phyloP scores from a whole-genome alignment of 2,329 filamentous ascomycete species.

The Thyridium curvatum region DNA sequence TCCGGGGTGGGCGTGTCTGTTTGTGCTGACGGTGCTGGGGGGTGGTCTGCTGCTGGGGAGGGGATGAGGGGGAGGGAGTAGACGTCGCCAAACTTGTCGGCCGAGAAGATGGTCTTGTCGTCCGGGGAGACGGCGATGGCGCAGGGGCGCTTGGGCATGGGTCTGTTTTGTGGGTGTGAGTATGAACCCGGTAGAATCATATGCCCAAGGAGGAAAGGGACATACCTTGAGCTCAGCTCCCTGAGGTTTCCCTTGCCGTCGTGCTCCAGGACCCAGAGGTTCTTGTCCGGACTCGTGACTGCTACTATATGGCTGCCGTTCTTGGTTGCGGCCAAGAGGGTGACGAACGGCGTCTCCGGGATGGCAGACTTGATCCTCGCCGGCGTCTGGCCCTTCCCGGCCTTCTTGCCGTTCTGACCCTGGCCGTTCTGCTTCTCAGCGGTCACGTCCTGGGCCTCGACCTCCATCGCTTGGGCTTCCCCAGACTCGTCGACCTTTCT shows the following conservation, averaged over 20 bases:
- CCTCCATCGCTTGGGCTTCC: too few species aligned
- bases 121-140: slow-evolving; percentile 66
- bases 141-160: slow-evolving; percentile 86
- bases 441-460: too few species aligned
- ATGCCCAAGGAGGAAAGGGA: slow-evolving; percentile 4
- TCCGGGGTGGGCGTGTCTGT: slow-evolving; percentile 5
- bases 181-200: too few species aligned
- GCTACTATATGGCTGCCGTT: slow-evolving; percentile 65
- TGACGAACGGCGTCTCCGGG: slow-evolving; percentile 58
- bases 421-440: slow-evolving; percentile 5
- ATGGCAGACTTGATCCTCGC: slow-evolving; percentile 13
- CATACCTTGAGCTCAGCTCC: slow-evolving; percentile 66
- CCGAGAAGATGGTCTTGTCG: slow-evolving; percentile 67
- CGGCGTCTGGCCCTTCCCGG: slow-evolving; percentile 18
- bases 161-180: slow-evolving; percentile 37
- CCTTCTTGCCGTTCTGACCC: slow-evolving; percentile 24
- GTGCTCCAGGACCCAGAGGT: slow-evolving; percentile 73
- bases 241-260: slow-evolving; percentile 53
- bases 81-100: slow-evolving; percentile 96
- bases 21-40: slow-evolving; percentile 13
- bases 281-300: slow-evolving; percentile 88
- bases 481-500: slow-evolving; percentile 13
- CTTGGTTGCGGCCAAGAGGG: slow-evolving; percentile 57
- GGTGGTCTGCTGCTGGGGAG: slow-evolving; percentile 9
- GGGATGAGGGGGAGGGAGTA: slow-evolving; percentile 73